Conservation (phyloP, 2,329 filamentous ascomycete species). For the Fonsecaea pedrosoi region DNA sequence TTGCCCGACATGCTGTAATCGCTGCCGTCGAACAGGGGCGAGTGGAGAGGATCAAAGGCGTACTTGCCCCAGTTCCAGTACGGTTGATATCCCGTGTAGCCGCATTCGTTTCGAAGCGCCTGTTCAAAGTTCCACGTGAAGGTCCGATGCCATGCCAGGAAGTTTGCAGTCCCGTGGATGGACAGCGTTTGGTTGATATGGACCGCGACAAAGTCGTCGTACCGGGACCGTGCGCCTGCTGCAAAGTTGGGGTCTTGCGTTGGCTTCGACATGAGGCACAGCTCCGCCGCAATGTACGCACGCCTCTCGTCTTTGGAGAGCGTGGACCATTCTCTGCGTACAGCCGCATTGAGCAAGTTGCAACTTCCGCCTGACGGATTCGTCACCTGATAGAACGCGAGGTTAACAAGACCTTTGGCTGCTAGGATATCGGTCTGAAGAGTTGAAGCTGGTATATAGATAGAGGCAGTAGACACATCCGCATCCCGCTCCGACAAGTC, state of each 20-base stretch:
- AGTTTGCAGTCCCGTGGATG: slow-evolving; percentile 46
- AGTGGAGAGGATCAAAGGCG: slow-evolving; percentile 41
- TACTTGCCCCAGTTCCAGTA: slow-evolving; percentile 50
- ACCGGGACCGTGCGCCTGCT: slow-evolving; percentile 55
- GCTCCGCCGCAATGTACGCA: slow-evolving; percentile 47
- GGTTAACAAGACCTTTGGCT: slow-evolving; percentile 45
- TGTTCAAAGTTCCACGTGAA: slow-evolving; percentile 52
- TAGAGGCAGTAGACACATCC: slow-evolving; percentile 17
- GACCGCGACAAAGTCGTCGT: slow-evolving; percentile 53
- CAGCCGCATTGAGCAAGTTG: slow-evolving; percentile 47
- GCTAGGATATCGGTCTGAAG: slow-evolving; percentile 45
- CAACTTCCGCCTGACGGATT: slow-evolving; percentile 40
- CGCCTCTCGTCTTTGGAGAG: slow-evolving; percentile 36
- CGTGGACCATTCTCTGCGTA: slow-evolving; percentile 54
- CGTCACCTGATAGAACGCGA: slow-evolving; percentile 41
- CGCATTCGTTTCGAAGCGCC: slow-evolving; percentile 53
- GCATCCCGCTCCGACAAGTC: slow-evolving; percentile 26
- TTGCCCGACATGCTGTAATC: slow-evolving; percentile 47
- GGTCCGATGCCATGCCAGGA: slow-evolving; percentile 55
- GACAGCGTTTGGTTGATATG: slow-evolving; percentile 47
- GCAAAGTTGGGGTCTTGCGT: slow-evolving; percentile 42
- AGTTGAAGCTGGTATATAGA: slow-evolving; percentile 32
- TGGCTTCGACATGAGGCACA: slow-evolving; percentile 45
- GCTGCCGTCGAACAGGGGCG: slow-evolving; percentile 48
- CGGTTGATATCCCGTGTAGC: slow-evolving; percentile 53